Base-by-base conservation (phyloP, 495 filamentous ascomycete genomes). In the Articulospora tetracladia region DNA sequence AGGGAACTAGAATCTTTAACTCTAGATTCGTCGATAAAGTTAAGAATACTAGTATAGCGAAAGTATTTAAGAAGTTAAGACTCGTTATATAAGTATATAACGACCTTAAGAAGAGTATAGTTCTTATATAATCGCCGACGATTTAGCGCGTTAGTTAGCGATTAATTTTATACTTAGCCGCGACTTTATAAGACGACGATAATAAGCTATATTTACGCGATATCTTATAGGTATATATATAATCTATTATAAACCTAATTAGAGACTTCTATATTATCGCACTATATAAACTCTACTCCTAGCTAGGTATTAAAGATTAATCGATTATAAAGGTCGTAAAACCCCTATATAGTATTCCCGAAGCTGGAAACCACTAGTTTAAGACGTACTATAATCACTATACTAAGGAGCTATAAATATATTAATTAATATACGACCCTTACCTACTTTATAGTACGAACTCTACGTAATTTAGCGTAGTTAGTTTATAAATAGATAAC, bases 401-500 rank as follows among this genome's bases (percentile, higher is more conserved):
- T 39, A 25, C 13, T 30, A 30, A 47, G 10, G 25, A 60, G 46
- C 58, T 60, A 2, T 30, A 6, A 17, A 61, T 61, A 27, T 24
- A 49, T 12, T 25, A 47, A 36, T 61, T 44, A 11, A 41, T 23
- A 15, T 61, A 55, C 22, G 27, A 61, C 41, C 59, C 53, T 27
- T 61, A 44, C 41, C 44, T 61, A 22, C 53, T 61, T 4, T 56
- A 61, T 25, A 50, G 20, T 20, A 51, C 12, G 17, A 55, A 50
- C 12, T 7, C 10, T n/a, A n/a, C n/a, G n/a, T n/a, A n/a, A 44
- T 60, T 47, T 24, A 34, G 34, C 7, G 15, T 60, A 22, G 50
- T 60, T 24, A 24, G 59, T 1, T 27, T 61, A 4, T 25, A 57
- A 28, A 61, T 39, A 10, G 53, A 61, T 36, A 24, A 61, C 39